These are phyloP conservation scores for Macrolepiota dolichaula DNA, from an alignment of 768 basidiomycete genomes.

Conservation along the genomic window DNA sequence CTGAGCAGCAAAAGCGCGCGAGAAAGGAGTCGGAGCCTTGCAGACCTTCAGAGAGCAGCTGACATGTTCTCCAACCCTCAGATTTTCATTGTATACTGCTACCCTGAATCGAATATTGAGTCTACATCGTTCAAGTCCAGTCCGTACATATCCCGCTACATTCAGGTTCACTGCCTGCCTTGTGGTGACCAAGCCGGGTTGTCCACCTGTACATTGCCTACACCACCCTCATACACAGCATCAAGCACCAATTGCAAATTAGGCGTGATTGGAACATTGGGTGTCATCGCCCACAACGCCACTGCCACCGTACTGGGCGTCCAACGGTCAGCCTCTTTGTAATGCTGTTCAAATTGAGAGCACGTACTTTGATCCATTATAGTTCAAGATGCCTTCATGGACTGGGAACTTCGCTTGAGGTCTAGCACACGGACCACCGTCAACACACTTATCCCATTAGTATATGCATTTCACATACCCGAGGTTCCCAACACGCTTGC, in stretches of 20 bases:
- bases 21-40: not conserved
- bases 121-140: not conserved
- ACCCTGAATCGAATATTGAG: too few species aligned
- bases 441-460: not conserved
- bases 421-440: conserved; percentile 26
- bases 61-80: too few species aligned
- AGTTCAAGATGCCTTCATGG: conserved; percentile 76
- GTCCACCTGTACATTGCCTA: conserved; percentile 50
- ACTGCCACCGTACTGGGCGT: conserved; percentile 50
- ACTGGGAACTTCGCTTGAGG: conserved; percentile 83
- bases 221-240: conserved; percentile 59
- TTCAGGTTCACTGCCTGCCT: conserved; percentile 13
- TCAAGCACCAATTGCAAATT: conserved; percentile 54
- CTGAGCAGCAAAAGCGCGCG: not conserved
- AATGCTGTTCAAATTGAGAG: not conserved
- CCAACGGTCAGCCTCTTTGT: not conserved
- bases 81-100: too few species aligned
- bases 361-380: conserved; percentile 65
- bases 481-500: conserved; percentile 70
- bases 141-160: not conserved
- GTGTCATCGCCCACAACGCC: conserved; percentile 66
- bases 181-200: conserved; percentile 56
- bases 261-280: conserved; percentile 42
- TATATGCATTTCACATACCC: conserved; percentile 39
- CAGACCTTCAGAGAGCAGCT: not conserved